phyloP scores from a whole-genome alignment of 2,329 filamentous ascomycete species.

The Sporothrix dimorphospora region DNA sequence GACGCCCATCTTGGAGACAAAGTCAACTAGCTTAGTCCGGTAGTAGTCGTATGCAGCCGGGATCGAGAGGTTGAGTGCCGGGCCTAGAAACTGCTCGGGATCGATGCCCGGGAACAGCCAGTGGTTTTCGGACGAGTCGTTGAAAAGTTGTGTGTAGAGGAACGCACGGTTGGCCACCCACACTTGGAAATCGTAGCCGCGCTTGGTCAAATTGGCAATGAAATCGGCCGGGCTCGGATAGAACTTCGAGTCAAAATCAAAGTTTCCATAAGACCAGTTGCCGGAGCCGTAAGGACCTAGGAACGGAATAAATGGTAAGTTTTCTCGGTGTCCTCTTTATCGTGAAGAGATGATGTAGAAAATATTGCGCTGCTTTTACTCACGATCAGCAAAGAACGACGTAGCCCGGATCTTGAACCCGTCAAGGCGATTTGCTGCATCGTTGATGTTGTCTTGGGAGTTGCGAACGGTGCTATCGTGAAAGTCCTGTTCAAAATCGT shows the following conservation, averaged over 20 bases:
- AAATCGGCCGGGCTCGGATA: slow-evolving; percentile 41
- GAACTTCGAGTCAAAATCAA: slow-evolving; percentile 43
- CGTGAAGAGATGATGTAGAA: no score
- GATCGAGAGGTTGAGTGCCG: slow-evolving; percentile 44
- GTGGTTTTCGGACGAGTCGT: slow-evolving; percentile 36
- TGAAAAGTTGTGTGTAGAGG: slow-evolving; percentile 41
- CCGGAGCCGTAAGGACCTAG: slow-evolving; percentile 41
- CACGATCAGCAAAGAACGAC: slow-evolving; percentile 41
- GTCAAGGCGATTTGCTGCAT: slow-evolving; percentile 41
- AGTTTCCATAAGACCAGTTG: slow-evolving; percentile 41
- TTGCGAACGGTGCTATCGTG: slow-evolving; percentile 39
- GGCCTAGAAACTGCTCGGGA: slow-evolving; percentile 39
- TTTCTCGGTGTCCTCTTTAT: no score
- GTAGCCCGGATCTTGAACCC: slow-evolving; percentile 41
- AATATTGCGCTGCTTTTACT: neutral
- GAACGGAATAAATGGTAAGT: no score
- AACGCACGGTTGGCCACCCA: slow-evolving; percentile 45
- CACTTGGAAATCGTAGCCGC: slow-evolving; percentile 43
- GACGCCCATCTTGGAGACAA: slow-evolving; percentile 40
- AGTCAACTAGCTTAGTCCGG: slow-evolving; percentile 38
- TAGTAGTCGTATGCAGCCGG: slow-evolving; percentile 43
- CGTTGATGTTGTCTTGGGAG: slow-evolving; percentile 42
- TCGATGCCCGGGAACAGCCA: slow-evolving; percentile 42
- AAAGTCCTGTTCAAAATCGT: slow-evolving; percentile 43
- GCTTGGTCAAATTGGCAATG: slow-evolving; percentile 40